Evolutionary conservation across 2,329 filamentous ascomycete species (phyloP), one percentile per base, ranked within the genome.

Genomic region (Cytospora piceae): DNA sequence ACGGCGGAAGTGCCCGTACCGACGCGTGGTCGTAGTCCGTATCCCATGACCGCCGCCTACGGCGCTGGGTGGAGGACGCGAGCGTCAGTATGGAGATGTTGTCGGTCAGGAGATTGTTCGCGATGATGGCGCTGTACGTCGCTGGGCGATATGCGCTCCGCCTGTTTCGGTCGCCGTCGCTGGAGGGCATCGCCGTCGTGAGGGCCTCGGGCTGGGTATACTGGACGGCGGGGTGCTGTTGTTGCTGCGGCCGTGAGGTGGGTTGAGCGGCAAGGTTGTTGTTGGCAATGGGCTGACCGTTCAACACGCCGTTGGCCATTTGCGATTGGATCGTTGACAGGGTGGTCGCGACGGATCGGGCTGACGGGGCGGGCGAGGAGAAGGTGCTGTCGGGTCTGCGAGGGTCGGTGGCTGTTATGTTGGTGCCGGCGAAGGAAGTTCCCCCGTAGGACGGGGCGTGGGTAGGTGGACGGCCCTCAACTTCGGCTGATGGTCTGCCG

Each of bases 81-180:
- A 96, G 82, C 0, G 92, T 96, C 67, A 96, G 79, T 70, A 96
- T 94, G 31, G 91, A 94, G 27, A 92, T 92, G 74, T 96, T 92
- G 75, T 96, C 92, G 1, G 90, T 93, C 39, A 94, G 81, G 7
- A 94, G 83, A 72, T 92, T 92, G 77, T 94, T 93, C 61, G 92
- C 91, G 0, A 90, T 94, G 1, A 91, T 91, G n/a, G 85, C 86
- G 59, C 83, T 85, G 76, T 94, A 94, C 0, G 90, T 94, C 6
- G 87, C 85, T 2, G 90, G 90, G 71, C 88, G 84, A 60, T 79
- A 72, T 73, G 77, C 70, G 67, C 79, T 73, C 49, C 66, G 66
- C 24, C 63, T 63, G 51, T 60, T 65, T 39, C 66, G 66, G 51
- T 67, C 66, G 59, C 66, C 58, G 42, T 67, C 66, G 65, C 72